phyloP scores from a whole-genome alignment of 1,139 yeast genomes.

The Yamadazyma atlantica region DNA sequence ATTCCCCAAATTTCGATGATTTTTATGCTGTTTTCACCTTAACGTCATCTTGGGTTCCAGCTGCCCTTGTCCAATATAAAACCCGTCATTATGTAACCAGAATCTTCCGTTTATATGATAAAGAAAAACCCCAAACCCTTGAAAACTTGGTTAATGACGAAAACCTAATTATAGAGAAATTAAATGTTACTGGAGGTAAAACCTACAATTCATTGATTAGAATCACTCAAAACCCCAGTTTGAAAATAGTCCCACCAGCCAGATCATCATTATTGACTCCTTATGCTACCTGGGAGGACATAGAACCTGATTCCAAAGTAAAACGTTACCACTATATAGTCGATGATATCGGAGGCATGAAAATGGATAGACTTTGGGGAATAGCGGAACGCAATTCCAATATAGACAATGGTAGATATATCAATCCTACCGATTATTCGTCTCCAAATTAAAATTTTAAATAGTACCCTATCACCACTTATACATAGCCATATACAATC shows the following conservation, averaged over 20 bases:
- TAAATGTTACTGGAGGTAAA: slow-evolving; percentile 64
- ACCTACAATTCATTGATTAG: slow-evolving; percentile 61
- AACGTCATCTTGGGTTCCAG: slow-evolving; percentile 42
- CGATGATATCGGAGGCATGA: slow-evolving; percentile 77
- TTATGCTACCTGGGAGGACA: slow-evolving; percentile 60
- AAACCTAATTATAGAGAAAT: slow-evolving; percentile 65
- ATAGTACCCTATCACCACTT: not conserved
- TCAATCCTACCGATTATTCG: not conserved
- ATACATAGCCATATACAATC: no score
- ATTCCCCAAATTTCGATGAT: slow-evolving; percentile 58
- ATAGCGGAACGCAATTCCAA: slow-evolving; percentile 67
- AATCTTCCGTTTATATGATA: slow-evolving; percentile 67
- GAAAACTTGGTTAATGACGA: slow-evolving; percentile 63
- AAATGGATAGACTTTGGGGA: slow-evolving; percentile 86
- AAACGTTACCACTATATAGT: slow-evolving; percentile 54
- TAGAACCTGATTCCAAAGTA: slow-evolving; percentile 26
- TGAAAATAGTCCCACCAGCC: slow-evolving; percentile 39
- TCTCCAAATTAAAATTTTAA: no score
- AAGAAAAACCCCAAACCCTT: slow-evolving; percentile 61
- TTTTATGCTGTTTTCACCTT: slow-evolving; percentile 48
- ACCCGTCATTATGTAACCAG: slow-evolving; percentile 71
- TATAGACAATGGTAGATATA: slow-evolving; percentile 62
- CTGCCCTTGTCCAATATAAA: slow-evolving; percentile 45
- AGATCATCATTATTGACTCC: slow-evolving; percentile 38
- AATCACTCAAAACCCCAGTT: slow-evolving; percentile 41